Conservation (phyloP, 1,284 basidiomycete genomes). For the Fomitopsis schrenkii region DNA sequence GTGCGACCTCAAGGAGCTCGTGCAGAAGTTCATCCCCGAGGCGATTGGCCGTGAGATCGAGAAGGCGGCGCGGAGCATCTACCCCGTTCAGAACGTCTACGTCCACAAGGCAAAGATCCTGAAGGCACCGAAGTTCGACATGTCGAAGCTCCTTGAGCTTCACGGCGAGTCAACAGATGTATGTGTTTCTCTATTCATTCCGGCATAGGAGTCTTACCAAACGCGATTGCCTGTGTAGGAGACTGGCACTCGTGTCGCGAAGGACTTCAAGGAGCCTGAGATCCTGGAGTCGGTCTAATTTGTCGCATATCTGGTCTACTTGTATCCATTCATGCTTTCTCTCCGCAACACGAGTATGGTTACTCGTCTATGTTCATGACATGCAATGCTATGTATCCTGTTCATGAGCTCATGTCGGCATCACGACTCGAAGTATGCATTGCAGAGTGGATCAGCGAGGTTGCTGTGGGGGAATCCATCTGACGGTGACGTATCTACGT, state of each 20-base stretch:
- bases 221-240: slow-evolving; percentile 47
- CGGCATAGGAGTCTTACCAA: slow-evolving; percentile 7
- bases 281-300: slow-evolving; percentile 78
- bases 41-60: slow-evolving; percentile 99
- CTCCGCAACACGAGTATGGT: slow-evolving; percentile 35
- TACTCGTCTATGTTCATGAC: slow-evolving; percentile 36
- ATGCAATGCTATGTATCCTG: slow-evolving; percentile 1
- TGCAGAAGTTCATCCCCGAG: slow-evolving; percentile 99
- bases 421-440: too few relatives aligned
- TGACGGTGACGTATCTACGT: too few relatives aligned
- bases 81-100: slow-evolving; percentile 98
- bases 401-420: not conserved
- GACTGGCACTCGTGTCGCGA: slow-evolving; percentile 82
- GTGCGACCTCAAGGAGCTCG: slow-evolving; percentile 97
- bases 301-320: slow-evolving; percentile 32
- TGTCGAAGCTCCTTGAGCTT: slow-evolving; percentile 92
- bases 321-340: slow-evolving; percentile 38
- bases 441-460: too few relatives aligned
- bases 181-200: slow-evolving; percentile 30
- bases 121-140: slow-evolving; percentile 96
- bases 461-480: too few relatives aligned
- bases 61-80: slow-evolving; percentile 95
- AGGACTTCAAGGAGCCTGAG: slow-evolving; percentile 93
- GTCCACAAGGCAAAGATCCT: slow-evolving; percentile 98
- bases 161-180: slow-evolving; percentile 94